These are phyloP conservation scores for Chlamydomonas asymmetrica DNA, from an alignment of 139 green algal species.

Conservation along the genomic window DNA sequence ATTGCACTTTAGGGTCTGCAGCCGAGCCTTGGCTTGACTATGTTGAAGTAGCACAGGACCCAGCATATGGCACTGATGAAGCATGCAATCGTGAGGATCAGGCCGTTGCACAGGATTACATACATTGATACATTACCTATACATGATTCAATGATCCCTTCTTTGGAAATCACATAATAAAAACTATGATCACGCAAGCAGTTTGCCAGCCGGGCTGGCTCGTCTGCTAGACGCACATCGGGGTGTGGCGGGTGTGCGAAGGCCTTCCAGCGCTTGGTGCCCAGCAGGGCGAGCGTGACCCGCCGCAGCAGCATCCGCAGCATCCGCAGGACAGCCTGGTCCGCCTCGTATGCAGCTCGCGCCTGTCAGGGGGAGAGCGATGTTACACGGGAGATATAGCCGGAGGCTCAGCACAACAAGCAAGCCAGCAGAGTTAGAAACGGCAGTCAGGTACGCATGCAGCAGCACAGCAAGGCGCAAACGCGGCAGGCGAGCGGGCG, in stretches of 20 bases:
- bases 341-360: constrained; percentile 49
- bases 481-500: neutral
- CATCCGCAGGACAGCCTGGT: constrained; percentile 54
- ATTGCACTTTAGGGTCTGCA: no score
- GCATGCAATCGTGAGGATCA: no score
- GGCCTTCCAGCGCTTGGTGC: constrained; percentile 51
- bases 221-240: no score
- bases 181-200: neutral
- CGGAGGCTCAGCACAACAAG: constrained; percentile 1
- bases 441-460: neutral
- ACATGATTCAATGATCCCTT: neutral
- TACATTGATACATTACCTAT: neutral
- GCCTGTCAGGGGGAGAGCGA: constrained; percentile 21
- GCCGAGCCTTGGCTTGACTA: no score
- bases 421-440: constrained; percentile 5
- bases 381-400: no score
- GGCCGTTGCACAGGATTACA: neutral
- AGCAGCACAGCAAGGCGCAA: neutral
- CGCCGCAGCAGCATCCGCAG: constrained; percentile 74
- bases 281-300: constrained; percentile 58
- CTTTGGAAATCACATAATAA: neutral
- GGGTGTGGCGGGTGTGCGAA: constrained; percentile 49
- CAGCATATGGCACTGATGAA: no score
- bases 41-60: no score
- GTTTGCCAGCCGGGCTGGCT: neutral